These are phyloP conservation scores for Trichocomaceae sp. DNA, from an alignment of 2,329 filamentous ascomycete genomes.

Conservation along the genomic window DNA sequence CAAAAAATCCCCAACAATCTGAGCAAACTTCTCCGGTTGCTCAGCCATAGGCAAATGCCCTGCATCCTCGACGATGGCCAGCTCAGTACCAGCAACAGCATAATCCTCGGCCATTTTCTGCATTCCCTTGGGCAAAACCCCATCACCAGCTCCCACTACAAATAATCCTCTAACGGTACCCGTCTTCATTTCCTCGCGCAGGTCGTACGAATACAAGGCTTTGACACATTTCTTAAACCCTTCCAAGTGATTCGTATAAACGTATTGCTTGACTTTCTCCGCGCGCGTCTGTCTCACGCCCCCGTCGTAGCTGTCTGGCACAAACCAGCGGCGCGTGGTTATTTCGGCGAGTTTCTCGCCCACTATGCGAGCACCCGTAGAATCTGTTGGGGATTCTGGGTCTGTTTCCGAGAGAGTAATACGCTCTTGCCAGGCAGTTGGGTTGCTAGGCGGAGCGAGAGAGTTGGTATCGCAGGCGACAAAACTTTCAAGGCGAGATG, in stretches of 20 bases:
- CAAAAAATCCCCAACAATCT: constrained; percentile 55
- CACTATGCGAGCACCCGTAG: constrained; percentile 53
- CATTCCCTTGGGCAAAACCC: constrained; percentile 72
- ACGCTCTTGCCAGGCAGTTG: constrained; percentile 71
- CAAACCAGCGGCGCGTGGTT: constrained; percentile 74
- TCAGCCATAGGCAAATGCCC: constrained; percentile 85
- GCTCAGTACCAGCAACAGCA: constrained; percentile 46
- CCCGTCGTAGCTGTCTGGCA: constrained; percentile 51
- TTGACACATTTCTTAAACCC: constrained; percentile 79
- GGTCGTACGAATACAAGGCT: constrained; percentile 47
- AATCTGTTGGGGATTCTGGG: constrained; percentile 37
- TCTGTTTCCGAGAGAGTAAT: constrained; percentile 55
- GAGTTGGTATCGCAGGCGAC: constrained; percentile 75
- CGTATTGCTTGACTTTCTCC: constrained; percentile 59
- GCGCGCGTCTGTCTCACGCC: constrained; percentile 45
- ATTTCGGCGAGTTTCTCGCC: constrained; percentile 56
- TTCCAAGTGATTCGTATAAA: constrained; percentile 60
- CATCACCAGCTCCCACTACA: constrained; percentile 67
- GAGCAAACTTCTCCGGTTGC: constrained; percentile 60
- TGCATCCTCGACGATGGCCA: constrained; percentile 61
- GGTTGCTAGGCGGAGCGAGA: constrained; percentile 65
- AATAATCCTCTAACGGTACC: constrained; percentile 49
- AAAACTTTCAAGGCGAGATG: constrained; percentile 53
- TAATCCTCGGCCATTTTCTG: constrained; percentile 59
- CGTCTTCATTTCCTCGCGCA: constrained; percentile 38